Evolutionary conservation across 1,284 basidiomycete genomes (phyloP).

Genomic region (Tausonia pullulans): DNA sequence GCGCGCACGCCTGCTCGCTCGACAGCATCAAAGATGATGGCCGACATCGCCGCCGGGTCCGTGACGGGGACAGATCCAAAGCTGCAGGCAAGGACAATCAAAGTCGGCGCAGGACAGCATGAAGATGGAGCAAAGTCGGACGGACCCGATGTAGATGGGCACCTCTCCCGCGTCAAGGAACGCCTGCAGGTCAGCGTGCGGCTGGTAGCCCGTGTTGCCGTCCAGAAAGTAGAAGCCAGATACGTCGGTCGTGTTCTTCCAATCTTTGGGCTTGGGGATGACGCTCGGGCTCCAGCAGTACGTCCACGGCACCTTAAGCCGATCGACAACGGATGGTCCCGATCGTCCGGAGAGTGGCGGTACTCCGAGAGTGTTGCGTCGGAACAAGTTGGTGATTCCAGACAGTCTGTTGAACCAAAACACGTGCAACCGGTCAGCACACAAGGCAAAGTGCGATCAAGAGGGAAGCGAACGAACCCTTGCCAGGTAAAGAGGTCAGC

Average conservation of each 20-base stretch:
- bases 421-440: neutral
- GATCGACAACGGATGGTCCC: neutral
- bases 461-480: constrained; percentile 29
- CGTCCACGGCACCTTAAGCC: constrained; percentile 45
- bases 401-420: neutral
- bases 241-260: constrained; percentile 53
- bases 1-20: constrained; percentile 45
- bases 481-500: constrained; percentile 50
- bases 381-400: neutral
- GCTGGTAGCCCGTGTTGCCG: constrained; percentile 40
- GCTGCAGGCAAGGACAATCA: constrained; percentile 25
- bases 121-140: neutral
- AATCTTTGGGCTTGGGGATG: constrained; percentile 53
- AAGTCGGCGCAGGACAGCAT: neutral
- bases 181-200: constrained; percentile 38
- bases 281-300: constrained; percentile 56
- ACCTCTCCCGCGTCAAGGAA: constrained; percentile 46
- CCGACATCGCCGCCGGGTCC: constrained; percentile 49
- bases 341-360: neutral
- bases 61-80: constrained; percentile 55
- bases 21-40: constrained; percentile 48
- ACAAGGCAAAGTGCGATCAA: neutral
- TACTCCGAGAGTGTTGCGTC: neutral
- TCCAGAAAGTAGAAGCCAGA: constrained; percentile 56
- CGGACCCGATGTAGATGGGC: constrained; percentile 50